phyloP scores from a whole-genome alignment of 768 basidiomycete genomes.

The Polyporus arcularius region DNA sequence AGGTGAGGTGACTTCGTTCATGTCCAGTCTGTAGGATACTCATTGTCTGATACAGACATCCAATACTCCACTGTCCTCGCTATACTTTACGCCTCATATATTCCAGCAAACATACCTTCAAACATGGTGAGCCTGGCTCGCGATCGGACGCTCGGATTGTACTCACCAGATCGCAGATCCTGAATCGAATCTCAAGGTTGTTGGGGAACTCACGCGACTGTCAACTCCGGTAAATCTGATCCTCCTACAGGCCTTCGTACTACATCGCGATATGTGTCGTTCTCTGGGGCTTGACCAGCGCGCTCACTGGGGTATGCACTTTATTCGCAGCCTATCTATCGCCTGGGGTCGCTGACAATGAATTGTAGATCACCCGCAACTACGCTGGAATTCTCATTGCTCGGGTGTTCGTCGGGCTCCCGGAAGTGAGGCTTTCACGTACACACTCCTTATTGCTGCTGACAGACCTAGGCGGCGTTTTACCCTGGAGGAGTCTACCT shows the following conservation, averaged over 20 bases:
- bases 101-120: constrained; percentile 64
- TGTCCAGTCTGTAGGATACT: background rate
- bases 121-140: constrained; percentile 51
- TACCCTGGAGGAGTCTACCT: constrained; percentile 57
- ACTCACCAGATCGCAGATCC: constrained; percentile 38
- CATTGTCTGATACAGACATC: constrained; percentile 37
- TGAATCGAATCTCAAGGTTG: constrained; percentile 56
- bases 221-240: too few relatives aligned
- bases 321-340: background rate
- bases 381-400: constrained; percentile 57
- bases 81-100: constrained; percentile 58
- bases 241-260: constrained; percentile 50
- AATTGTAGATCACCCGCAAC: constrained; percentile 49
- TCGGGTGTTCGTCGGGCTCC: constrained; percentile 62
- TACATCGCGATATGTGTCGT: constrained; percentile 64
- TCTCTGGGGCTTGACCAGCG: constrained; percentile 63
- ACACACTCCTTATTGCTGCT: background rate
- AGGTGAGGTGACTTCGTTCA: constrained; percentile 23
- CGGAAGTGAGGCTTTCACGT: constrained; percentile 41
- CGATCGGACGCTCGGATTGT: constrained; percentile 4
- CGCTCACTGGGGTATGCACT: constrained; percentile 56
- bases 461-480: constrained; percentile 50
- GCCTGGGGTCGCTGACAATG: background rate
- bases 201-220: too few relatives aligned
- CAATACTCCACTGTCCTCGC: constrained; percentile 56